phyloP scores from a whole-genome alignment of 192 early-diverging fungal species.

The Ramicandelaber brevisporus region DNA sequence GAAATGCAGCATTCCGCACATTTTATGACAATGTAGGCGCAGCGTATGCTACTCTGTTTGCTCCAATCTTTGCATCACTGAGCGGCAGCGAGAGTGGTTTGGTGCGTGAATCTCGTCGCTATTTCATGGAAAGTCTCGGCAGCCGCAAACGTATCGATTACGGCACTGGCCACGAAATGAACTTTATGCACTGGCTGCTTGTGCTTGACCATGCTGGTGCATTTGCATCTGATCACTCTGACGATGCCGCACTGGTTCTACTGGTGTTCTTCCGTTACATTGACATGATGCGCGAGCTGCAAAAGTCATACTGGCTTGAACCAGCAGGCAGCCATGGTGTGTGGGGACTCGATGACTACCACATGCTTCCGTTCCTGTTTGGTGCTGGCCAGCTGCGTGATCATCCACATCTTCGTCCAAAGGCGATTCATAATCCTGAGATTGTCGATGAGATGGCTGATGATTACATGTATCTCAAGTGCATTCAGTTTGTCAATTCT shows the following conservation, averaged over 20 bases:
- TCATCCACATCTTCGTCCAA: constrained; percentile 79
- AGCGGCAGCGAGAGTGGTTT: constrained; percentile 26
- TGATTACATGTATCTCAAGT: constrained; percentile 88
- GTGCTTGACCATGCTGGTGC: constrained; percentile 54
- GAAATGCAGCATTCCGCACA: constrained; percentile 78
- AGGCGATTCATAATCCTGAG: constrained; percentile 77
- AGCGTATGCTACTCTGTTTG: constrained; percentile 10
- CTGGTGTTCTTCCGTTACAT: constrained; percentile 65
- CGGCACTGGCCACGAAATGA: constrained; percentile 90
- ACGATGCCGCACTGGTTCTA: constrained; percentile 53
- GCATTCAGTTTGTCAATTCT: constrained; percentile 71
- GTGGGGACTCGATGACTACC: constrained; percentile 98
- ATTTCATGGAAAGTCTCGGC: constrained; percentile 68
- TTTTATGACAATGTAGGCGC: constrained; percentile 53
- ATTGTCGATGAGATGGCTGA: constrained; percentile 69
- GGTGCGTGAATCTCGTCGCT: too few relatives aligned
- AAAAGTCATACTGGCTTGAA: constrained; percentile 83
- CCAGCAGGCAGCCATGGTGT: constrained; percentile 95
- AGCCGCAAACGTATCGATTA: constrained; percentile 86
- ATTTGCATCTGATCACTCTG: constrained; percentile 22
- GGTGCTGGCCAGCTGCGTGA: constrained; percentile 62
- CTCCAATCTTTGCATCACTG: constrained; percentile 10
- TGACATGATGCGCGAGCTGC: constrained; percentile 63
- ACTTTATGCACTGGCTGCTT: constrained; percentile 64
- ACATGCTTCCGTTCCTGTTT: constrained; percentile 89